A percentile compares a stretch with the other conserved stretches of the same genome.
Conservation (phyloP, 352 stramenopile genomes). For the Phytopythium aichiense region DNA sequence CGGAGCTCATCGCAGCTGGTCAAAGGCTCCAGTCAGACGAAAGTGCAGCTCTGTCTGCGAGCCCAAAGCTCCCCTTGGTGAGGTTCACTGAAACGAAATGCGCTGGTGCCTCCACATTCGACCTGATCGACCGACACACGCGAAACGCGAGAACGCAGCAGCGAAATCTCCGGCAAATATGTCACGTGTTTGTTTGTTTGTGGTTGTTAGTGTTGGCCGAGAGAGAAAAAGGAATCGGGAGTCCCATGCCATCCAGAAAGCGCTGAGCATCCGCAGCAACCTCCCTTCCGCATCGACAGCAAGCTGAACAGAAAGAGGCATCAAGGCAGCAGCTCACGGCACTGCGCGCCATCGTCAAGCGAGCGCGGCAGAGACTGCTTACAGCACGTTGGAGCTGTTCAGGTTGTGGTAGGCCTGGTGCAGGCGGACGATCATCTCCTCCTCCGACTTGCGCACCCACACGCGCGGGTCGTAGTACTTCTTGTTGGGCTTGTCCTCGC, state of each 20-base stretch:
- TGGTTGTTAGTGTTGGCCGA: slow-evolving; percentile 3
- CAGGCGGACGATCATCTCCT: slow-evolving; percentile 92
- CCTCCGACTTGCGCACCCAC: slow-evolving; percentile 96
- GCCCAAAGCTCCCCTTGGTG: too few relatives aligned
- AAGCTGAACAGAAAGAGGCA: not conserved
- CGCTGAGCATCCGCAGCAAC: not conserved
- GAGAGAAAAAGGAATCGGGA: not conserved
- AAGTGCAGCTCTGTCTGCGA: too few relatives aligned
- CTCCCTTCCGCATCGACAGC: not conserved
- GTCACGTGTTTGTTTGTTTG: slow-evolving; percentile 4
- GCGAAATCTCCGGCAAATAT: not conserved
- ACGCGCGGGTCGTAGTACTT: slow-evolving; percentile 99
- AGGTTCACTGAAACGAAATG: too few relatives aligned
- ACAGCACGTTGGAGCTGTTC: slow-evolving; percentile 68
- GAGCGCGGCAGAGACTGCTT: slow-evolving; percentile 16
- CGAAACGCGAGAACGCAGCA: not conserved
- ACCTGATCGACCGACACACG: not conserved
- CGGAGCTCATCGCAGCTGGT: not conserved
- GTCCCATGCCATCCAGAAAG: slow-evolving; percentile 1
- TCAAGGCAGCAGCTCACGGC: not conserved
- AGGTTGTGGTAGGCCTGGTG: slow-evolving; percentile 91
- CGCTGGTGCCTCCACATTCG: not conserved
- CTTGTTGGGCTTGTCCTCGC: slow-evolving; percentile 98
- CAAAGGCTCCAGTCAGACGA: too few relatives aligned
- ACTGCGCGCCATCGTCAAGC: not conserved